These are phyloP conservation scores for Apiospora marii DNA, from an alignment of 2,329 filamentous ascomycete species.

Conservation along the genomic window DNA sequence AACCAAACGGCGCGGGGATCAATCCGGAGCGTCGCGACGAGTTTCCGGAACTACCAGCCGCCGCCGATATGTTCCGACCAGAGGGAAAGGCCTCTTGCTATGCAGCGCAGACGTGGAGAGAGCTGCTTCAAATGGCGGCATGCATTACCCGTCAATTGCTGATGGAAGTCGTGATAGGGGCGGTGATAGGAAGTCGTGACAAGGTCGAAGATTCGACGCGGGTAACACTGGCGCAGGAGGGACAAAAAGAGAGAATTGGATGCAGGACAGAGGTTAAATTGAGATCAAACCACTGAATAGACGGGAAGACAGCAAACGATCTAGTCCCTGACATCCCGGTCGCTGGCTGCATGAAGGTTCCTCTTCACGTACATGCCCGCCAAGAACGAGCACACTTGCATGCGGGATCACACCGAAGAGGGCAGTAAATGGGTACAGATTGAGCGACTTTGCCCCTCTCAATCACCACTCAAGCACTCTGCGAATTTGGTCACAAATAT, in stretches of 20 bases:
- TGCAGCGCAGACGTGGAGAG: background rate
- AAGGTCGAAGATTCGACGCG: slow-evolving; percentile 9
- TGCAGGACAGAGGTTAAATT: slow-evolving; percentile 18
- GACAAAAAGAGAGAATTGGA: slow-evolving; percentile 20
- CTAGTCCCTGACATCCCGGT: slow-evolving; percentile 26
- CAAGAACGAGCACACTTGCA: slow-evolving; percentile 1
- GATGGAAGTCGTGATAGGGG: background rate
- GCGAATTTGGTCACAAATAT: slow-evolving; percentile 4
- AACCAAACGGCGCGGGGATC: background rate
- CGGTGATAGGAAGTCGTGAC: background rate
- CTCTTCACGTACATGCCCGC: background rate
- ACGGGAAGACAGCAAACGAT: slow-evolving; percentile 22
- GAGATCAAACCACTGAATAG: slow-evolving; percentile 19
- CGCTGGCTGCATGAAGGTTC: slow-evolving; percentile 12
- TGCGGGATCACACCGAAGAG: background rate
- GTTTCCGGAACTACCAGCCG: slow-evolving; percentile 7
- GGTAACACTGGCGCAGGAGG: slow-evolving; percentile 15
- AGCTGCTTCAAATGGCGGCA: slow-evolving; percentile 8
- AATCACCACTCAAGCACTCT: background rate
- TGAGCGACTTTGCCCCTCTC: slow-evolving; percentile 7
- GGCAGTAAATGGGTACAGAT: slow-evolving; percentile 18
- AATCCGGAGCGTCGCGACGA: background rate
- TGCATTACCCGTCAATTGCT: slow-evolving; percentile 12
- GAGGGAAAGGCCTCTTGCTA: background rate
- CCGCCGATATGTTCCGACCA: background rate